Evolutionary conservation across 2,329 filamentous ascomycete genomes (phyloP).

Genomic region (Aureobasidium sp.): DNA sequence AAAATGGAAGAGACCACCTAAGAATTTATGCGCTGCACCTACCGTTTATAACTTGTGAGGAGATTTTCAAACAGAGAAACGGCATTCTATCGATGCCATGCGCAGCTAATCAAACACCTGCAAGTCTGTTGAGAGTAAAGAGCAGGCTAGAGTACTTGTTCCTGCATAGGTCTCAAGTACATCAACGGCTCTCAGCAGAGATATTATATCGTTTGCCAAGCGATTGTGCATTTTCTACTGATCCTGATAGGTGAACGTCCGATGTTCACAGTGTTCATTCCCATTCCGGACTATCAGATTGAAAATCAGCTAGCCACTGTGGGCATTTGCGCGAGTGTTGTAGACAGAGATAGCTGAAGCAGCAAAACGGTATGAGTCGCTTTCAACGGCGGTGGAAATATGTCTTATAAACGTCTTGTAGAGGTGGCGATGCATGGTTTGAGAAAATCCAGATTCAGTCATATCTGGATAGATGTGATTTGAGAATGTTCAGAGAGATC

Average conservation of each 20-base stretch:
- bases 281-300: background rate
- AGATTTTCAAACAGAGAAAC: background rate
- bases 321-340: background rate
- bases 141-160: background rate
- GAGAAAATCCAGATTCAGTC: background rate
- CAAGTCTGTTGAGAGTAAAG: background rate
- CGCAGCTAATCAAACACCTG: background rate
- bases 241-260: background rate
- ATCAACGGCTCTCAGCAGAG: background rate
- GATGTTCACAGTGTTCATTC: background rate
- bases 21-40: background rate
- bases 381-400: conserved; percentile 1
- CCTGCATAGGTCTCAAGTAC: background rate
- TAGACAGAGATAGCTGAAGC: background rate
- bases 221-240: background rate
- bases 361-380: background rate
- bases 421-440: background rate
- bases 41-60: background rate
- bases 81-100: background rate
- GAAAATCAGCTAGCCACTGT: conserved; percentile 4
- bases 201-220: background rate
- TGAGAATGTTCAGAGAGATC: background rate
- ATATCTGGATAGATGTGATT: background rate
- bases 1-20: background rate
- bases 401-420: background rate